Conservation (phyloP, 2,329 filamentous ascomycete genomes). For the Ascochyta koolunga region DNA sequence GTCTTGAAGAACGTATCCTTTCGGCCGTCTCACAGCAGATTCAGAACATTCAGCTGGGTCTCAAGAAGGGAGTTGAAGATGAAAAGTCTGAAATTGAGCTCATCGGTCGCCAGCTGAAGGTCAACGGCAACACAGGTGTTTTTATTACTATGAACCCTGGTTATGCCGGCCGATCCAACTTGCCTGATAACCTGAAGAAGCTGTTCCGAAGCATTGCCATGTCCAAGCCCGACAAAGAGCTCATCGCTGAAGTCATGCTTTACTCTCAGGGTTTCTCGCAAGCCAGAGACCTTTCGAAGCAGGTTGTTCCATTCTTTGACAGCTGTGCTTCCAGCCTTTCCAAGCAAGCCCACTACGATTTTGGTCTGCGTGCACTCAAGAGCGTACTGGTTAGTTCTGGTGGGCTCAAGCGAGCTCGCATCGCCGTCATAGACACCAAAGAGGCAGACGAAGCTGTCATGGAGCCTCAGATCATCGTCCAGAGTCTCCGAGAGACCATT, state of each 20-base stretch:
- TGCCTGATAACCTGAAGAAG: conserved; percentile 99
- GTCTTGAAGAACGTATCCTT: conserved; percentile 94
- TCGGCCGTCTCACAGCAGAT: conserved; percentile 99
- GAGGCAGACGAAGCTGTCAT: conserved; percentile 72
- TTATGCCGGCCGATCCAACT: conserved; percentile 95
- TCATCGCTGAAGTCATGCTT: conserved; percentile 99
- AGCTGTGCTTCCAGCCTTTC: conserved; percentile 80
- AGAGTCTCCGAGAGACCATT: conserved; percentile 97
- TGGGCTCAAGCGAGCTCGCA: conserved; percentile 85
- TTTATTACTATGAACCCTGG: conserved; percentile 99
- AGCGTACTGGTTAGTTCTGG: conserved; percentile 98
- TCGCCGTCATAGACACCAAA: conserved; percentile 62
- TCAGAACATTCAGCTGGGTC: conserved; percentile 96
- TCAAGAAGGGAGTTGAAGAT: conserved; percentile 83
- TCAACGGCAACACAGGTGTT: conserved; percentile 93
- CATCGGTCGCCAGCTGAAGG: conserved; percentile 85
- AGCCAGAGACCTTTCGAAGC: conserved; percentile 89
- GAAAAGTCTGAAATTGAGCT: conserved; percentile 90
- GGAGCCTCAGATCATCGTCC: conserved; percentile 96
- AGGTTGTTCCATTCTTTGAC: conserved; percentile 98
- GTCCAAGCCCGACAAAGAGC: conserved; percentile 99
- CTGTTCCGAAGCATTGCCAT: conserved; percentile 98
- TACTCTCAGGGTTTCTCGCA: conserved; percentile 99
- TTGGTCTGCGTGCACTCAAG: conserved; percentile 95
- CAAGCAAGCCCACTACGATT: conserved; percentile 99